A percentile compares a stretch with the other conserved stretches of the same genome.
phyloP scores from a whole-genome alignment of 1,139 yeast genomes.

The Scheffersomyces titani region DNA sequence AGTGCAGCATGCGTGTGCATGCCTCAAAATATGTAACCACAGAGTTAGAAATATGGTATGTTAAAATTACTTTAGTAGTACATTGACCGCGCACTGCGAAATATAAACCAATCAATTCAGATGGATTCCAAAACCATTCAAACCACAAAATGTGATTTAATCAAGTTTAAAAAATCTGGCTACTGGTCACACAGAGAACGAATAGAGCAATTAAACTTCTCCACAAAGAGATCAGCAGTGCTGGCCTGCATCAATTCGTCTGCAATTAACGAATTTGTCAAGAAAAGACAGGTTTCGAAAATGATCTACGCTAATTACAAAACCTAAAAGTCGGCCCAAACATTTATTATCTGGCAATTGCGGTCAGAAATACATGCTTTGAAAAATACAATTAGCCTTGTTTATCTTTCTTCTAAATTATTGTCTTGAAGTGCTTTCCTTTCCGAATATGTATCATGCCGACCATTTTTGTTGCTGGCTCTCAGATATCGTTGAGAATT shows the following conservation, averaged over 20 bases:
- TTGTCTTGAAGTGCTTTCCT: background rate
- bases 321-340: background rate
- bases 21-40: background rate
- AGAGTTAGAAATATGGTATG: background rate
- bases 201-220: background rate
- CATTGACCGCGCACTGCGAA: background rate
- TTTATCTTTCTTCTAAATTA: background rate
- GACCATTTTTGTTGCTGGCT: background rate
- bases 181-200: background rate
- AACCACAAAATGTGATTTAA: background rate
- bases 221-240: background rate
- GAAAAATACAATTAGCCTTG: background rate
- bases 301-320: background rate
- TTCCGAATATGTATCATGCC: background rate
- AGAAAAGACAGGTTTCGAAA: background rate
- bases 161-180: background rate
- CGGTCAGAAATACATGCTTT: background rate
- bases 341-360: background rate
- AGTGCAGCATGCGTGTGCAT: background rate
- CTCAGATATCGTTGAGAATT: background rate
- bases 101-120: background rate
- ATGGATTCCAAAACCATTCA: background rate
- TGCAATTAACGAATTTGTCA: background rate
- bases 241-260: background rate
- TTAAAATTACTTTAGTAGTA: background rate